phyloP scores from a whole-genome alignment of 345 rosid species.

The Pseudoturritis turrita region DNA sequence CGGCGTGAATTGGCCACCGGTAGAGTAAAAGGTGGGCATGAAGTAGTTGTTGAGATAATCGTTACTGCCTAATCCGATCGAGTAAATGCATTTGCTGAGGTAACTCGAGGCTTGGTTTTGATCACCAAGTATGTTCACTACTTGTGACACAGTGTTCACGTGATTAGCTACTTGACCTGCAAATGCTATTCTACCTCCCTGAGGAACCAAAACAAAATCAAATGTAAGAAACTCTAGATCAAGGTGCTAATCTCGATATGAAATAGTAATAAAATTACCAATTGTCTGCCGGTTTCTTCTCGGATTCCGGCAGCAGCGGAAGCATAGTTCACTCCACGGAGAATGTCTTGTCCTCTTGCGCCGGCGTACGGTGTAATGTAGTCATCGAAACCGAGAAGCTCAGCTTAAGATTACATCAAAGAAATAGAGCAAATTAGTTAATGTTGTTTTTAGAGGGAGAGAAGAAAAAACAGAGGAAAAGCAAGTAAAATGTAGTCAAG shows the following conservation, averaged over 20 bases:
- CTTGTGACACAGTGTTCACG: conserved; percentile 53
- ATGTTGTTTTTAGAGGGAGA: not conserved
- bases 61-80: conserved; percentile 83
- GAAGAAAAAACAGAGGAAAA: not conserved
- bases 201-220: not conserved
- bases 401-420: conserved; percentile 32
- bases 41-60: conserved; percentile 95
- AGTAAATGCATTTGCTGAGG: conserved; percentile 67
- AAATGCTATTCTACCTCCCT: conserved; percentile 79
- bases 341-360: conserved; percentile 50
- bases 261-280: conserved; percentile 34
- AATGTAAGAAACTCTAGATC: not conserved
- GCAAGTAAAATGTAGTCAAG: not conserved
- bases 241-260: not conserved
- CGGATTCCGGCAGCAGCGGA: conserved; percentile 90
- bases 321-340: conserved; percentile 72
- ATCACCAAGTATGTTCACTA: conserved; percentile 59
- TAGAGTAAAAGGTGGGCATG: conserved; percentile 67
- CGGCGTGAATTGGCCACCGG: conserved; percentile 47
- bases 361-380: conserved; percentile 55
- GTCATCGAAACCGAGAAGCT: conserved; percentile 54
- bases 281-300: conserved; percentile 75
- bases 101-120: conserved; percentile 42
- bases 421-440: conserved; percentile 4
- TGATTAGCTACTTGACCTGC: conserved; percentile 74